Evolutionary conservation across 768 basidiomycete genomes (phyloP).

Genomic region (Boletus barrowsii): DNA sequence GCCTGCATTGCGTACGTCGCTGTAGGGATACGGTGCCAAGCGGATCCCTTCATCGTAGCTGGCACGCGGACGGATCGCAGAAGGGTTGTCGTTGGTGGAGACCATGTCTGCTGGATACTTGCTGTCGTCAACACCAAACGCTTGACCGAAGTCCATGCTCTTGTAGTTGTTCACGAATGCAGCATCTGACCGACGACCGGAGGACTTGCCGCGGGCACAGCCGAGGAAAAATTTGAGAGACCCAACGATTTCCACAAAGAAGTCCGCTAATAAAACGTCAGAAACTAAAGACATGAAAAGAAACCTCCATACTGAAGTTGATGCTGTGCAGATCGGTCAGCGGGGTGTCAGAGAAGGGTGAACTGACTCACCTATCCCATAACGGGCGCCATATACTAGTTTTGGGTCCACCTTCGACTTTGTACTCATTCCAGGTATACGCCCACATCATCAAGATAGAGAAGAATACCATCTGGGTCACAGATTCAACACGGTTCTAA

Average conservation of each 20-base stretch:
- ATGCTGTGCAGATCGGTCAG: constrained; percentile 32
- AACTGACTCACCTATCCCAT: constrained; percentile 49
- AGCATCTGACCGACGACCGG: constrained; percentile 13
- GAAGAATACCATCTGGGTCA: constrained; percentile 77
- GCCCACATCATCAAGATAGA: constrained; percentile 80
- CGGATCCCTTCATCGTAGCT: constrained; percentile 43
- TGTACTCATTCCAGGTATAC: constrained; percentile 71
- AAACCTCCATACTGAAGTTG: constrained; percentile 40
- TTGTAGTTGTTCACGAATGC: constrained; percentile 24
- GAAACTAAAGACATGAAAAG: background rate
- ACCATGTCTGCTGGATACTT: constrained; percentile 12
- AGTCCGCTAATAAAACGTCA: constrained; percentile 49
- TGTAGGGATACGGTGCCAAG: constrained; percentile 37
- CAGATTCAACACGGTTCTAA: constrained; percentile 3
- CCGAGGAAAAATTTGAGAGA: constrained; percentile 63
- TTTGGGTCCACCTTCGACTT: constrained; percentile 35
- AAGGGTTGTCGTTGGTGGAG: constrained; percentile 4
- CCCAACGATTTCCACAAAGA: constrained; percentile 56
- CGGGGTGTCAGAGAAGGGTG: background rate
- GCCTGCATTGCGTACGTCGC: constrained; percentile 2
- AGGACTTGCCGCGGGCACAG: constrained; percentile 29
- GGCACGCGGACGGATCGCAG: constrained; percentile 11
- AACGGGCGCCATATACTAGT: constrained; percentile 69
- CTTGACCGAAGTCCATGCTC: constrained; percentile 37
- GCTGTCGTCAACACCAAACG: constrained; percentile 35